A percentile compares a stretch with the other conserved stretches of the same genome.
phyloP scores from a whole-genome alignment of 2,329 filamentous ascomycete genomes.

The Cucurbitaria berberidis region DNA sequence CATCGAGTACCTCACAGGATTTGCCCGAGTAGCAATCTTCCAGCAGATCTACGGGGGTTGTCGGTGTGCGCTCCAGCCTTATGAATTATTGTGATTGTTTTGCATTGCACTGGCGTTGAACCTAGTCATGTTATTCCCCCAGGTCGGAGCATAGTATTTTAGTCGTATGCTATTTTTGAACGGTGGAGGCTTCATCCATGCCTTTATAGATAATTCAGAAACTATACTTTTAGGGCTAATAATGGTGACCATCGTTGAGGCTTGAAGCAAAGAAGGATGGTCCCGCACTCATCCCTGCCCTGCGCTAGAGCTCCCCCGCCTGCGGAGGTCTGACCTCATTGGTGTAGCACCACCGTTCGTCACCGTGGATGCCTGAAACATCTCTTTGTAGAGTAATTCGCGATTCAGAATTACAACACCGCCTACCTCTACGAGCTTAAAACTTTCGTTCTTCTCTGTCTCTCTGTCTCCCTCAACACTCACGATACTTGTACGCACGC shows the following conservation, averaged over 20 bases:
- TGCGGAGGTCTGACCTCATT: slow-evolving; percentile 36
- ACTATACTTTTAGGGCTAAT: no score
- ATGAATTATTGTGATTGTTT: slow-evolving; percentile 17
- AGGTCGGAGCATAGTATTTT: slow-evolving; percentile 18
- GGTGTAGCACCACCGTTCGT: slow-evolving; percentile 5
- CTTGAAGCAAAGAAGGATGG: slow-evolving; percentile 8
- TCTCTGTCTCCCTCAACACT: background rate
- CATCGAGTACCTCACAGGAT: slow-evolving; percentile 38
- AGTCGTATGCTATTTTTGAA: background rate
- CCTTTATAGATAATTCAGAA: background rate
- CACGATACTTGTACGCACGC: background rate
- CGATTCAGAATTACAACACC: no score
- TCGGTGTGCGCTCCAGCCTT: background rate
- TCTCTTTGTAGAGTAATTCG: no score
- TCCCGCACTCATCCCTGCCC: slow-evolving; percentile 1
- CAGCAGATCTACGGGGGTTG: background rate
- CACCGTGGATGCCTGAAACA: slow-evolving; percentile 12
- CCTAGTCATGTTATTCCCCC: slow-evolving; percentile 30
- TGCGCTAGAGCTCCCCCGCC: slow-evolving; percentile 18
- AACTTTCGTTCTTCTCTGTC: no score
- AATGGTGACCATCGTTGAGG: slow-evolving; percentile 3
- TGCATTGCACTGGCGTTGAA: slow-evolving; percentile 43
- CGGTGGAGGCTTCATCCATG: background rate
- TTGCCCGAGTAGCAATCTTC: slow-evolving; percentile 32
- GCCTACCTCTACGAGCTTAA: no score